These are phyloP conservation scores for Boletellus deceptivus DNA, from an alignment of 1,284 basidiomycete species.

Conservation along the genomic window DNA sequence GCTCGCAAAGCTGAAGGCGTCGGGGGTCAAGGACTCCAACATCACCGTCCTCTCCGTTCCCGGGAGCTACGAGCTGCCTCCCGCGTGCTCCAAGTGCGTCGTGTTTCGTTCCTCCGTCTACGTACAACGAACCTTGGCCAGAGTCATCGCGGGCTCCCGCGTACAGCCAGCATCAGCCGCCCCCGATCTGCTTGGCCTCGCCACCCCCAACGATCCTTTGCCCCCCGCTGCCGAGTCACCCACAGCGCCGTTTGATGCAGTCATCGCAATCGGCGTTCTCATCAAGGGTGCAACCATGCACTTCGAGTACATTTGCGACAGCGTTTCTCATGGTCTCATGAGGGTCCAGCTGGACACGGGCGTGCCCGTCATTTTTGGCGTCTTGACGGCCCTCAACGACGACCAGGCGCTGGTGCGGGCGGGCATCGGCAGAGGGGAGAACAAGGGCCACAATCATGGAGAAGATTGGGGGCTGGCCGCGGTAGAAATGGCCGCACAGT, in stretches of 20 bases:
- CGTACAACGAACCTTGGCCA: slow-evolving; percentile 29
- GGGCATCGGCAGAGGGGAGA: slow-evolving; percentile 67
- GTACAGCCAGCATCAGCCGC: slow-evolving; percentile 72
- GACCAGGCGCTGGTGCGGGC: slow-evolving; percentile 94
- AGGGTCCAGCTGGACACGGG: slow-evolving; percentile 89
- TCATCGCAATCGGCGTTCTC: slow-evolving; percentile 95
- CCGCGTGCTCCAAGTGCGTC: slow-evolving; percentile 76
- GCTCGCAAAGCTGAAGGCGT: slow-evolving; percentile 72
- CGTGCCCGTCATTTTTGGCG: slow-evolving; percentile 95
- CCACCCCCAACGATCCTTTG: slow-evolving; percentile 40
- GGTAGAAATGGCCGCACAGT: slow-evolving; percentile 85
- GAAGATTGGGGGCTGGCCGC: slow-evolving; percentile 96
- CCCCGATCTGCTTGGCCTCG: slow-evolving; percentile 75
- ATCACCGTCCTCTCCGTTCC: slow-evolving; percentile 92
- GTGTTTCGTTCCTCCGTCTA: neutral
- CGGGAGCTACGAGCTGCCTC: slow-evolving; percentile 91
- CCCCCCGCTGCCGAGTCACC: slow-evolving; percentile 43
- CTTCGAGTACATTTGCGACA: slow-evolving; percentile 97
- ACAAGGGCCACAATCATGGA: slow-evolving; percentile 88
- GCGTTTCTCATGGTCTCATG: slow-evolving; percentile 92
- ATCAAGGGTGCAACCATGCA: slow-evolving; percentile 98
- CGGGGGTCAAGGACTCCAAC: slow-evolving; percentile 87
- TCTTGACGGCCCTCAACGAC: slow-evolving; percentile 90
- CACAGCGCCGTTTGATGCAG: slow-evolving; percentile 82
- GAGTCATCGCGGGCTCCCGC: slow-evolving; percentile 82